Conservation (phyloP, 1,284 basidiomycete genomes). For the Hymenochaete sp. region DNA sequence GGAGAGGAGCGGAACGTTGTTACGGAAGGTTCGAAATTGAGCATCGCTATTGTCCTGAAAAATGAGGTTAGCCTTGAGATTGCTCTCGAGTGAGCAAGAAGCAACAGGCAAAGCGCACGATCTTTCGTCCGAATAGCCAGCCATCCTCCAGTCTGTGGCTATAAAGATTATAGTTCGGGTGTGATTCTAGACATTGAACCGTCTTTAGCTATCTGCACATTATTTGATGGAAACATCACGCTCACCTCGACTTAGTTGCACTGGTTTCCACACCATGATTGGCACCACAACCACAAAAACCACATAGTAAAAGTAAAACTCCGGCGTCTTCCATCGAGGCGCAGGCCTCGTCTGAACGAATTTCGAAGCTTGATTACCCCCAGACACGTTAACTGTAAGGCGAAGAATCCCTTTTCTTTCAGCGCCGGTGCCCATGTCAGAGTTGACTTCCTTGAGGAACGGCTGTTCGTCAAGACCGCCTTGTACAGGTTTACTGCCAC, state of each 20-base stretch:
- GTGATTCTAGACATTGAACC: constrained; percentile 39
- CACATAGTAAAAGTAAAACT: constrained; percentile 76
- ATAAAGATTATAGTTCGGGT: constrained; percentile 70
- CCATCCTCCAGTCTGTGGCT: constrained; percentile 50
- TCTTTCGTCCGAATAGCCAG: constrained; percentile 59
- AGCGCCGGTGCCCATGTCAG: background rate
- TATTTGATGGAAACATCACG: constrained; percentile 3
- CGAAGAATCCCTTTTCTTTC: constrained; percentile 11
- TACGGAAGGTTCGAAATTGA: constrained; percentile 79
- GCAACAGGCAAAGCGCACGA: constrained; percentile 46
- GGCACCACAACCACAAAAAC: constrained; percentile 60
- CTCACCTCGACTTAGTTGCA: constrained; percentile 65
- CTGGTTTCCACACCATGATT: constrained; percentile 74
- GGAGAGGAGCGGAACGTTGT: constrained; percentile 57
- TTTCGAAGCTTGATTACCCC: background rate
- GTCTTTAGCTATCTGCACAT: constrained; percentile 7
- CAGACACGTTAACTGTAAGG: constrained; percentile 13
- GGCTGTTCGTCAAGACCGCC: background rate
- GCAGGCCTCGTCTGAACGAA: constrained; percentile 24
- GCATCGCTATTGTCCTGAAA: constrained; percentile 75
- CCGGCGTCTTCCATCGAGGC: constrained; percentile 70
- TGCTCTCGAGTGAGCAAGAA: constrained; percentile 3
- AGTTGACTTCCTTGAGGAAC: background rate
- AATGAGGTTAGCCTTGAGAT: constrained; percentile 2
- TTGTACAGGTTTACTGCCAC: background rate